Conservation (phyloP, 2,329 filamentous ascomycete species). For the Aspergillus hortae region DNA sequence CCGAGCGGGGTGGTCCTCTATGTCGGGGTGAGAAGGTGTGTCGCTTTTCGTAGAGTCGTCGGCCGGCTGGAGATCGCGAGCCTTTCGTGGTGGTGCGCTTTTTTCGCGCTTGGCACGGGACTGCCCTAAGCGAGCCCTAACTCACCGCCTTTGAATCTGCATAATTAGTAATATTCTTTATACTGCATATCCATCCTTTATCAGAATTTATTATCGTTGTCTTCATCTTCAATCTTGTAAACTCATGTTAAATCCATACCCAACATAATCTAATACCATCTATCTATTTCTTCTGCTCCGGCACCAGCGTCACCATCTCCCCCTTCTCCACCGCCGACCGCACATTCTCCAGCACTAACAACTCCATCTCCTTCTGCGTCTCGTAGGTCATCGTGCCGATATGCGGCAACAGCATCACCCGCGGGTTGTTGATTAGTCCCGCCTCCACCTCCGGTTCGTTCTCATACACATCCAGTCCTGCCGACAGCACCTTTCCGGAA, state of each 20-base stretch:
- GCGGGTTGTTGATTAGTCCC: constrained; percentile 43
- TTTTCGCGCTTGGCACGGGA: constrained; percentile 37
- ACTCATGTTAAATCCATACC: too few relatives aligned
- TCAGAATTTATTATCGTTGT: background rate
- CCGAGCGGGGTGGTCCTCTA: constrained; percentile 40
- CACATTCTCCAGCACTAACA: constrained; percentile 57
- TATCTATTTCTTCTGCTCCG: constrained; percentile 50
- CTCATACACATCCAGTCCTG: constrained; percentile 47
- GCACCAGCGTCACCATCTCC: constrained; percentile 57
- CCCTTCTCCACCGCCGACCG: constrained; percentile 55
- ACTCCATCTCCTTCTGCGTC: constrained; percentile 60
- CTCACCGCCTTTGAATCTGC: constrained; percentile 23
- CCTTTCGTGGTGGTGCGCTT: constrained; percentile 36
- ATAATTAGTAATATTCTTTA: background rate
- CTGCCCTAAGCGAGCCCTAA: constrained; percentile 43
- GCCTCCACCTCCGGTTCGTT: constrained; percentile 46
- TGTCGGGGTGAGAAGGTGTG: constrained; percentile 36
- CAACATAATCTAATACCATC: background rate
- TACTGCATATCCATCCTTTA: background rate
- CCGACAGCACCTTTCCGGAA: constrained; percentile 43
- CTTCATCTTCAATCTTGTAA: too few relatives aligned
- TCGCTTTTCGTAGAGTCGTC: constrained; percentile 33
- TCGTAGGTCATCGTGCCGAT: constrained; percentile 59
- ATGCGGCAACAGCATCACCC: constrained; percentile 56
- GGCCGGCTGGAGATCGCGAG: constrained; percentile 29